Conservation (phyloP, 2,329 filamentous ascomycete genomes). For the Xylariales sp. region DNA sequence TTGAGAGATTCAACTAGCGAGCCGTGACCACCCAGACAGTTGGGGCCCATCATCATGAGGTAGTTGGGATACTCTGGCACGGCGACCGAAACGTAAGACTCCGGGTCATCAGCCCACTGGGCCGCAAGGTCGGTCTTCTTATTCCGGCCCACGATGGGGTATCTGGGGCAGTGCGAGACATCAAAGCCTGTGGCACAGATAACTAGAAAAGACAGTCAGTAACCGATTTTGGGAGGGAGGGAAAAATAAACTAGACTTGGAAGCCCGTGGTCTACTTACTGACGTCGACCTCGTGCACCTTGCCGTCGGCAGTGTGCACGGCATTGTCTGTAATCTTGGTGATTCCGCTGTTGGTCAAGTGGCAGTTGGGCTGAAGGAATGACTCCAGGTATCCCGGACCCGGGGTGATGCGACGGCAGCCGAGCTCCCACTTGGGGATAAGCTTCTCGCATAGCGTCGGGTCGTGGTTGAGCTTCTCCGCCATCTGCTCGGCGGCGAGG, state of each 20-base stretch:
- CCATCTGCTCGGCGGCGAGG: constrained; percentile 37
- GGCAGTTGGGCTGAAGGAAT: constrained; percentile 9
- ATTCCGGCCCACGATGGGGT: background rate
- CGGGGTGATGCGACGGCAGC: constrained; percentile 1
- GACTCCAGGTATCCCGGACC: background rate
- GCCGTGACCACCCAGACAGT: constrained; percentile 41
- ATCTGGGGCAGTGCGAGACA: background rate
- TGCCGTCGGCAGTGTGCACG: constrained; percentile 9
- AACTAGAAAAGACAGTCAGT: background rate
- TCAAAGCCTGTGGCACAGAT: constrained; percentile 1
- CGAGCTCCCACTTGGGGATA: background rate
- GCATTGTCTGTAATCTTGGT: constrained; percentile 9
- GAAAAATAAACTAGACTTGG: background rate
- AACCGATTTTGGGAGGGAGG: background rate
- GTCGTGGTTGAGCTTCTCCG: constrained; percentile 31
- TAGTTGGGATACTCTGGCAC: constrained; percentile 1
- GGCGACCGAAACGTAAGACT: background rate
- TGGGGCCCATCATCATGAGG: constrained; percentile 14
- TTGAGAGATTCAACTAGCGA: constrained; percentile 43
- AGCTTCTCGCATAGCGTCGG: constrained; percentile 7
- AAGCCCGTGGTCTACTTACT: constrained; percentile 5
- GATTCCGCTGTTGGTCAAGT: constrained; percentile 13
- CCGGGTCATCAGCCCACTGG: constrained; percentile 1
- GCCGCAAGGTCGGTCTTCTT: background rate
- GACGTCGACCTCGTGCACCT: constrained; percentile 10